Percentiles rank a stretch among this genome's conserved stretches.
phyloP scores from a whole-genome alignment of 352 stramenopile genomes.

The Thraustochytrium sp. region DNA sequence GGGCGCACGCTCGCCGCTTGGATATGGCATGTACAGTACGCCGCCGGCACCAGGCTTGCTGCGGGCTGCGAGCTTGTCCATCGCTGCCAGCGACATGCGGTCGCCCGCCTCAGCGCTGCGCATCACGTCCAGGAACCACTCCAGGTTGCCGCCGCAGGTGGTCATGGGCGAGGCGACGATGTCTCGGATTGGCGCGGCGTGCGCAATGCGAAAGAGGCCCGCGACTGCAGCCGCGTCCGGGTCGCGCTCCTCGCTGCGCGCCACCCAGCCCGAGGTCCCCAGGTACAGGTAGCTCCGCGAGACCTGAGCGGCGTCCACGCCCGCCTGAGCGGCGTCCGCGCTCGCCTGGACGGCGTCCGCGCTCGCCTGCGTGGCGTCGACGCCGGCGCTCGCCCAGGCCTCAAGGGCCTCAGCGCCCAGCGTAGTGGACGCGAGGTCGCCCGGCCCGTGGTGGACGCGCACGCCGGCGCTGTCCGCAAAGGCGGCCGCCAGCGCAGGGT shows the following conservation, averaged over 20 bases:
- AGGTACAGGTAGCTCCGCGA: conserved; percentile 4
- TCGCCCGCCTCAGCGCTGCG: background rate
- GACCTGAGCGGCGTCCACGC: background rate
- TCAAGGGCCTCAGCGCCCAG: background rate
- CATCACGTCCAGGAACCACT: background rate
- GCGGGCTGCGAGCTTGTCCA: background rate
- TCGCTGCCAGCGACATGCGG: background rate
- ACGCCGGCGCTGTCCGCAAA: background rate
- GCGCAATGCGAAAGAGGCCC: background rate
- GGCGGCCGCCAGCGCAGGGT: background rate
- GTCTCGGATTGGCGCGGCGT: background rate
- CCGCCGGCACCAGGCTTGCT: background rate
- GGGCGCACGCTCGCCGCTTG: background rate
- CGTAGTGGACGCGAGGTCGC: background rate
- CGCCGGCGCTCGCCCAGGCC: too few species aligned
- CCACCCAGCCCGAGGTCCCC: conserved; percentile 15
- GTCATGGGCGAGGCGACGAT: background rate
- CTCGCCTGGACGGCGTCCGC: background rate
- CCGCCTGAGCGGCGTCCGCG: too few species aligned
- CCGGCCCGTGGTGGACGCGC: background rate
- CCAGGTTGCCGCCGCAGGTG: conserved; percentile 1
- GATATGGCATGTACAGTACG: background rate
- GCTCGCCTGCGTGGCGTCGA: background rate
- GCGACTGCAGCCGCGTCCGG: background rate
- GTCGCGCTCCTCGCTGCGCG: background rate